These are phyloP conservation scores for Lentinus tigrinus DNA, from an alignment of 768 basidiomycete species.

Conservation along the genomic window DNA sequence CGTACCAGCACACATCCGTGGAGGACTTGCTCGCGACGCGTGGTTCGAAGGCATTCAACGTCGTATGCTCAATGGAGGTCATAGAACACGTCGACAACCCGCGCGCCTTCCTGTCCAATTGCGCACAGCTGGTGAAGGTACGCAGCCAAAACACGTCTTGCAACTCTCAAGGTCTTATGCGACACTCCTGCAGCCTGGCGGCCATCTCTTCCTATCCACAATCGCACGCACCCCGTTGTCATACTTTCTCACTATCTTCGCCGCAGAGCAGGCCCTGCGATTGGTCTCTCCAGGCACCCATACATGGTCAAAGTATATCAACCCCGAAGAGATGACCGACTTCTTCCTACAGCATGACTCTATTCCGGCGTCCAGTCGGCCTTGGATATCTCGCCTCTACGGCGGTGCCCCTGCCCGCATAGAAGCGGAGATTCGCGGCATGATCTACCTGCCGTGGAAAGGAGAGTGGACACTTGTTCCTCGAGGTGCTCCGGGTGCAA, in stretches of 20 bases:
- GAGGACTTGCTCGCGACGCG: constrained; percentile 60
- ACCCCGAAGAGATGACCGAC: constrained; percentile 77
- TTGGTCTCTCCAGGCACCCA: constrained; percentile 88
- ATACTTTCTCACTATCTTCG: constrained; percentile 66
- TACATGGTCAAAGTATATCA: constrained; percentile 86
- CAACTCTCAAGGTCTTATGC: not conserved
- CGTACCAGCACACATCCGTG: constrained; percentile 72
- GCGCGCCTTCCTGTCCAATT: constrained; percentile 73
- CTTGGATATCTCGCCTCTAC: constrained; percentile 62
- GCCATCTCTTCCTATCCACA: constrained; percentile 93
- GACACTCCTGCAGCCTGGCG: constrained; percentile 68
- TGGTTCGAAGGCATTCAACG: constrained; percentile 72
- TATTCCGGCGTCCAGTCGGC: constrained; percentile 15
- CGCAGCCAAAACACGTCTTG: constrained; percentile 12
- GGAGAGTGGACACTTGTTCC: constrained; percentile 72
- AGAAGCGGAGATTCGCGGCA: constrained; percentile 78
- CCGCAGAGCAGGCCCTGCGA: constrained; percentile 81
- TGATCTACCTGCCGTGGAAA: constrained; percentile 71
- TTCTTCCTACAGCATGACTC: constrained; percentile 60
- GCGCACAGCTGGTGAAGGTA: constrained; percentile 87
- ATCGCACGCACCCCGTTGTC: constrained; percentile 82
- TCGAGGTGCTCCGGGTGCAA: constrained; percentile 42
- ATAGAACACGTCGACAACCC: constrained; percentile 97
- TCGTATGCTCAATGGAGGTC: constrained; percentile 98
- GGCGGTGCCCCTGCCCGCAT: constrained; percentile 52